Conservation (phyloP, 1,284 basidiomycete species). For the Cutaneotrichosporon sp. region DNA sequence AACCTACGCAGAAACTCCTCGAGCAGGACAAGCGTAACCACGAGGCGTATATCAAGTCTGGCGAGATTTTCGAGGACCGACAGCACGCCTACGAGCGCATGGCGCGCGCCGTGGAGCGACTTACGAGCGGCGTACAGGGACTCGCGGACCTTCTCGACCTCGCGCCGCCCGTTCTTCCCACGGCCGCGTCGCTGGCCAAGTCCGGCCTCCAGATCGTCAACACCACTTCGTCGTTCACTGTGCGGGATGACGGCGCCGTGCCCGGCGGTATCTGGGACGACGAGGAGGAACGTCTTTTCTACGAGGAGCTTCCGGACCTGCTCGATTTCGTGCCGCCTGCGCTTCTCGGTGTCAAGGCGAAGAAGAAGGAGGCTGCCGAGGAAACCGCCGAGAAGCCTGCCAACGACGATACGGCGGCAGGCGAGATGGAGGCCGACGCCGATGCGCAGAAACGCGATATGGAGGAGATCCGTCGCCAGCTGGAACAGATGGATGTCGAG, state of each 20-base stretch:
- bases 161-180: slow-evolving; percentile 73
- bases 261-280: slow-evolving; percentile 92
- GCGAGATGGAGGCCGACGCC: slow-evolving; percentile 19
- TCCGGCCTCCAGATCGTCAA: slow-evolving; percentile 51
- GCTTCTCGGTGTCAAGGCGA: slow-evolving; percentile 73
- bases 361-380: slow-evolving; percentile 35
- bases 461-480: slow-evolving; percentile 51
- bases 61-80: slow-evolving; percentile 98
- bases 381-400: slow-evolving; percentile 12
- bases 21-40: slow-evolving; percentile 94
- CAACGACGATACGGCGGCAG: slow-evolving; percentile 29
- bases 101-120: slow-evolving; percentile 88
- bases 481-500: slow-evolving; percentile 38
- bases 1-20: slow-evolving; percentile 67
- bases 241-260: slow-evolving; percentile 56
- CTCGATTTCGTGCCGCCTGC: slow-evolving; percentile 84
- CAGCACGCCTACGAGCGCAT: slow-evolving; percentile 98
- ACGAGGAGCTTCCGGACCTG: slow-evolving; percentile 86
- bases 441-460: slow-evolving; percentile 46
- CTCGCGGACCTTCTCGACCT: slow-evolving; percentile 83
- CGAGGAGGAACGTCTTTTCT: slow-evolving; percentile 91
- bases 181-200: slow-evolving; percentile 54
- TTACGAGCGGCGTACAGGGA: slow-evolving; percentile 77
- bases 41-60: slow-evolving; percentile 96
- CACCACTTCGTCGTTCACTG: slow-evolving; percentile 49